These are phyloP conservation scores for Globisporangium cystogenes DNA, from an alignment of 352 stramenopile genomes.

Conservation along the genomic window DNA sequence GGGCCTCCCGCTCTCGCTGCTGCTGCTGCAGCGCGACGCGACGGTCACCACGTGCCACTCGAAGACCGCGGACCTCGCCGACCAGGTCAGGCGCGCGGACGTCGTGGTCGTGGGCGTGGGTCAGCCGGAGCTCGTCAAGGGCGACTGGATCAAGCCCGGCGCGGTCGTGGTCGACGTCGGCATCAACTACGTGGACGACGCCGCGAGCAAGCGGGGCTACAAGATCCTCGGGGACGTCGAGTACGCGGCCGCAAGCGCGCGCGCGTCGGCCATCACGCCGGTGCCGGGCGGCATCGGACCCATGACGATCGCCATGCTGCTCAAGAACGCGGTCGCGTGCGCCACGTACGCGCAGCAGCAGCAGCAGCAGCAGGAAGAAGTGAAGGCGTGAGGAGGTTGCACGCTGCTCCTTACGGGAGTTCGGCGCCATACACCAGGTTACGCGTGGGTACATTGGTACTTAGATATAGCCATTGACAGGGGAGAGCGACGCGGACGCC, in stretches of 20 bases:
- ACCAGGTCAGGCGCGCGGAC: conserved; percentile 84
- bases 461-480: conserved; percentile 23
- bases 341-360: conserved; percentile 37
- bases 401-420: background rate
- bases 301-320: conserved; percentile 97
- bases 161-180: conserved; percentile 98
- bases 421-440: background rate
- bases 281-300: conserved; percentile 97
- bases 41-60: conserved; percentile 98
- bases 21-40: conserved; percentile 93
- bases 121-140: conserved; percentile 92
- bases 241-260: conserved; percentile 81
- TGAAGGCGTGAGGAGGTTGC: background rate
- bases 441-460: background rate
- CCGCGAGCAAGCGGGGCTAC: conserved; percentile 73
- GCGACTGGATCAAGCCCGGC: conserved; percentile 95
- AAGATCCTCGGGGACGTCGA: conserved; percentile 97
- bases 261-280: conserved; percentile 95
- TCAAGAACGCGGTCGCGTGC: conserved; percentile 78
- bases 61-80: conserved; percentile 67
- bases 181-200: conserved; percentile 96
- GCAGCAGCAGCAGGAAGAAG: background rate
- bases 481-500: conserved; percentile 9
- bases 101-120: conserved; percentile 96
- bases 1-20: conserved; percentile 93